phyloP scores from a whole-genome alignment of 2,329 filamentous ascomycete species.

The Hymenoscyphus albidus region DNA sequence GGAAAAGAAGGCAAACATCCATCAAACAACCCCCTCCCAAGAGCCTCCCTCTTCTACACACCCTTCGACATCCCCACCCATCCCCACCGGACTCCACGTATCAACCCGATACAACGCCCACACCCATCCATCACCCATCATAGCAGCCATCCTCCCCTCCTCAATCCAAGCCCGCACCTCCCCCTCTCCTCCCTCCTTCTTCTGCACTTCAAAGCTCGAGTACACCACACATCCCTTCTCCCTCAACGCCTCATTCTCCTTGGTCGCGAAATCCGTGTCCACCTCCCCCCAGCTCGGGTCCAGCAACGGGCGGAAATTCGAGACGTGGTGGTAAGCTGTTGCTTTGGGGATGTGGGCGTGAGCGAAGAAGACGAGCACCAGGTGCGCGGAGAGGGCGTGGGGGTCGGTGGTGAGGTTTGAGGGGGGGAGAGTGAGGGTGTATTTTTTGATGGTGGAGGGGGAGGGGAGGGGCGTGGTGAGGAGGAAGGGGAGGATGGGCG shows the following conservation, averaged over 20 bases:
- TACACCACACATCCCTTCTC: conserved; percentile 11
- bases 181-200: conserved; percentile 3
- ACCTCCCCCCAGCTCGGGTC: conserved; percentile 9
- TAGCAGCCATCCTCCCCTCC: background rate
- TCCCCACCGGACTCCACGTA: background rate
- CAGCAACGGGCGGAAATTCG: background rate
- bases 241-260: conserved; percentile 1
- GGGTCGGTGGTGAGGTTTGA: background rate
- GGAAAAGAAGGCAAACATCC: too few species aligned
- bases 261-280: background rate
- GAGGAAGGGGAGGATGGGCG: conserved; percentile 17
- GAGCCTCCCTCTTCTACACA: background rate
- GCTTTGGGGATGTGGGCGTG: background rate
- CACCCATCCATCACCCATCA: background rate
- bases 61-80: background rate
- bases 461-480: background rate
- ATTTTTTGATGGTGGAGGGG: background rate
- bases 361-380: background rate
- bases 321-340: background rate
- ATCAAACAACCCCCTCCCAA: background rate
- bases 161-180: conserved; percentile 14
- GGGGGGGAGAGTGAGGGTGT: conserved; percentile 4
- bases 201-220: conserved; percentile 1
- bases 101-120: background rate
- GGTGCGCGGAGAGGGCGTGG: background rate